Base-by-base conservation (phyloP, 2,329 filamentous ascomycete genomes). In the Aspergillus sclerotialis region DNA sequence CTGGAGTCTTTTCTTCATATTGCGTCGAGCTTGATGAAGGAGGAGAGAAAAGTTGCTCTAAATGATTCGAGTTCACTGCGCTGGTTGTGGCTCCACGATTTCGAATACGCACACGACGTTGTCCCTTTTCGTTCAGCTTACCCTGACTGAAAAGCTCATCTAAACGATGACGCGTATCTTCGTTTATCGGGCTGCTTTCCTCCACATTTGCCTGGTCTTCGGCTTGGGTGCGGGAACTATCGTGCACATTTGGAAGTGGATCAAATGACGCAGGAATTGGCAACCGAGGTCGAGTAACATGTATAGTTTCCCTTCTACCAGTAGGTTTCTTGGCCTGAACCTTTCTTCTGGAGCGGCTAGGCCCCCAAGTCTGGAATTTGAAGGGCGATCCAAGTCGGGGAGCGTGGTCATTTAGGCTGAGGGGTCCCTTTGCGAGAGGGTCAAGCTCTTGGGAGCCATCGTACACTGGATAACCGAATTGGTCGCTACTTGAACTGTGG, bases 81-180 rank as follows among this genome's bases (percentile, higher is more conserved):
- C 76, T 72, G 15, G 75, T 66, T 30, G 75, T 80, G 47, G 77
- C 78, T 35, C 77, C 77, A 28, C 78, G 73, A 45, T 70, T 77
- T 26, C 77, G 71, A 21, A 77, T 69, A 16, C 78, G 73, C 8
- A 78, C 68, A 18, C 75, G 70, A 36, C 73, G 70, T 44, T 75
- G 68, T 34, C 71, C 69, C 7, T 65, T 63, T 39, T 76, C 69
- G 17, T 55, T 55, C 15, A 60, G 39, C 38, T 60, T 61, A 30
- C 59, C 54, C 25, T 58, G 51, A 13, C 53, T 55, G 23, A 58
- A 41, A 24, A 65, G 47, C 16, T 76, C 69, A 38, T 76, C 70
- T 28, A 75, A 56, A 39, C 69, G 70, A 38, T 70, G 67, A 26
- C 71, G 65, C 39, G 76, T 75, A 36, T 76, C 72, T 73, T 67